Evolutionary conservation across 2,329 filamentous ascomycete genomes (phyloP), one percentile per base, ranked within the genome.

Genomic region (Mollisia scopiformis): DNA sequence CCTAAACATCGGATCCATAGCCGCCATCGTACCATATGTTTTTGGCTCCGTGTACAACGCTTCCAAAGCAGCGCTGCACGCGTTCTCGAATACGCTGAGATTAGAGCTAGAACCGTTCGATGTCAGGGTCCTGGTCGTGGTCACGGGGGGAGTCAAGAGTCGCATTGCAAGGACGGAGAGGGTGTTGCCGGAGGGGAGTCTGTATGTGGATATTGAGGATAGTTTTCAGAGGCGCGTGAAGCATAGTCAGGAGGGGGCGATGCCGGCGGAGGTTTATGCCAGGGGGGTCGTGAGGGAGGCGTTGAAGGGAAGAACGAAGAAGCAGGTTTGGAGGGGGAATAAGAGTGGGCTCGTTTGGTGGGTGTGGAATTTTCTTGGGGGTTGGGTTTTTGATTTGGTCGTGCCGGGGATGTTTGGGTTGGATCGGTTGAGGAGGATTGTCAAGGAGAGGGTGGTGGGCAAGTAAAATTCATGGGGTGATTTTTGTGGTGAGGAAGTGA

Each of bases 41-140:
- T 92, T 92, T 47, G 93, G 93, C 23, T 87, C 87, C 73, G 94
- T 97, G 73, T 97, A 97, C 83, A 97, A 93, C 74, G 91, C 93
- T 1, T 92, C 90, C 62, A 97, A 97, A 79, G 92, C 93, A 21
- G 93, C 93, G 1, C 30, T 73, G 1, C 64, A 69, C 23, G 31
- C 62, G 1, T 68, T 62, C 27, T 64, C 63, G 10, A 57, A 68
- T 2, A 69, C 63, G 0, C 63, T 72, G 1, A 64, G 71, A 6
- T 56, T 72, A 0, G 71, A 73, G 54, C 62, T 73, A 21, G 68
- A 63, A 5, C 71, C 71, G 1, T 69, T 63, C 19, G 65, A 59
- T n/a, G 69, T 73, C 1, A 46, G 61, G 3, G 68, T 70, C 10
- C 61, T 70, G 55, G 62, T 70, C 16, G 64, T 71, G 2, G 57